Base-by-base conservation (phyloP, 2,329 filamentous ascomycete genomes). In the Fusarium nodosum region DNA sequence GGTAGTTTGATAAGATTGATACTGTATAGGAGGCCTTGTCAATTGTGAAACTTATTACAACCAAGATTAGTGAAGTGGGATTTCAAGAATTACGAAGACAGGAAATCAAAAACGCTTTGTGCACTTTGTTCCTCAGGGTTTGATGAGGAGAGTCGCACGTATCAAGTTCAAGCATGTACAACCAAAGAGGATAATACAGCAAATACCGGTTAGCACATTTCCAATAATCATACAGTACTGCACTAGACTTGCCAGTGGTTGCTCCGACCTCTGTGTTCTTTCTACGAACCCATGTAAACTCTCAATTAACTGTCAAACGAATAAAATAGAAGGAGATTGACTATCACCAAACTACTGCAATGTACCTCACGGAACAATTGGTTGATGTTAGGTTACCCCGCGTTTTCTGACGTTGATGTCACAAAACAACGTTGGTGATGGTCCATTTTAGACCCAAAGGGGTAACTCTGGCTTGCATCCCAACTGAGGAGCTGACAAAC, bases 351-450 rank as follows among this genome's bases (percentile, higher is more conserved):
- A 45, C 24, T n/a, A 30, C 47, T 63, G 38, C 28, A 60, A 59
- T 36, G 11, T 39, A 51, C 39, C 41, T 22, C 18, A 44, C 20
- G 26, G 45, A 20, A 3, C 26, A 20, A 41, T 54, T 56, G 24
- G 51, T 9, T 18, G 59, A 42, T 22, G n/a, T 41, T 41, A 22
- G 31, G 31, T 48, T 70, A 71, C 67, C 67, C 67, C 67, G 67
- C 67, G 67, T 71, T 66, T 68, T 68, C 57, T 71, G 67, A 71
- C 67, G 67, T 42, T 45, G 47, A 68, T 68, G 62, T 56, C 57
- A 66, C 46, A 53, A 13, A 16, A 45, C 26, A 22, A 36, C 11
- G 34, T 48, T 36, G 39, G 39, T 22, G 55, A 61, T 64, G 22
- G 39, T 55, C 31, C 28, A 62, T 63, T 57, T 67, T 55, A 46